These are phyloP conservation scores for Quercus phellos DNA, from an alignment of 331 rosid genomes.

Conservation along the genomic window DNA sequence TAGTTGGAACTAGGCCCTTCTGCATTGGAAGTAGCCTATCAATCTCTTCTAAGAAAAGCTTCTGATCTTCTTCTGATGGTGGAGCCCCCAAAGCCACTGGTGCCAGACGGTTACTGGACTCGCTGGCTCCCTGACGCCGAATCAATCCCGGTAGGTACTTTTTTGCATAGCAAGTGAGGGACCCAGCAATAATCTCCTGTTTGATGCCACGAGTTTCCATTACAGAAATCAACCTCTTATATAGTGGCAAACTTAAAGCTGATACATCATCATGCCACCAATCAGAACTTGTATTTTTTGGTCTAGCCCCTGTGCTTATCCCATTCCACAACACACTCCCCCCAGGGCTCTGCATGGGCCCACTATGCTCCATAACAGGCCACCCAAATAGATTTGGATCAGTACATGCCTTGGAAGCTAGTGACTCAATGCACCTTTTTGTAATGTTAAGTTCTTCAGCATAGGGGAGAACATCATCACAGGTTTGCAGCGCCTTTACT, in stretches of 20 bases:
- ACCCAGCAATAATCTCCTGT: constrained; percentile 78
- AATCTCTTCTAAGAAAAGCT: constrained; percentile 73
- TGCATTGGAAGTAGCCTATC: constrained; percentile 68
- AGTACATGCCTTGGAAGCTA: constrained; percentile 78
- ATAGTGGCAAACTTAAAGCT: constrained; percentile 67
- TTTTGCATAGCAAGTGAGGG: constrained; percentile 78
- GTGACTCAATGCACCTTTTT: constrained; percentile 85
- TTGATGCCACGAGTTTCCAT: constrained; percentile 92
- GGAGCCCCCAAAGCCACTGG: constrained; percentile 59
- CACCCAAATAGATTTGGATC: constrained; percentile 94
- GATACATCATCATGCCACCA: constrained; percentile 97
- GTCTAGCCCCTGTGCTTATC: constrained; percentile 95
- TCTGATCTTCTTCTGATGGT: constrained; percentile 78
- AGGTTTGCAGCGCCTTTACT: constrained; percentile 78
- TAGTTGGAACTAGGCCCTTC: constrained; percentile 72
- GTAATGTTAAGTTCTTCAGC: constrained; percentile 79
- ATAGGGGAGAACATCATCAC: constrained; percentile 48
- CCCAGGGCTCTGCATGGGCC: constrained; percentile 99
- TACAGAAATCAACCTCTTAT: constrained; percentile 66
- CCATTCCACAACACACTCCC: constrained; percentile 99
- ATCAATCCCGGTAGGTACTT: constrained; percentile 75
- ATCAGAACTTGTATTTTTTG: constrained; percentile 70
- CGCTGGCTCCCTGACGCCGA: constrained; percentile 66
- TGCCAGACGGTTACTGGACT: constrained; percentile 48
- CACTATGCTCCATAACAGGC: constrained; percentile 91